Evolutionary conservation across 768 basidiomycete genomes (phyloP), one percentile per base, ranked within the genome.

Genomic region (Postia placenta): DNA sequence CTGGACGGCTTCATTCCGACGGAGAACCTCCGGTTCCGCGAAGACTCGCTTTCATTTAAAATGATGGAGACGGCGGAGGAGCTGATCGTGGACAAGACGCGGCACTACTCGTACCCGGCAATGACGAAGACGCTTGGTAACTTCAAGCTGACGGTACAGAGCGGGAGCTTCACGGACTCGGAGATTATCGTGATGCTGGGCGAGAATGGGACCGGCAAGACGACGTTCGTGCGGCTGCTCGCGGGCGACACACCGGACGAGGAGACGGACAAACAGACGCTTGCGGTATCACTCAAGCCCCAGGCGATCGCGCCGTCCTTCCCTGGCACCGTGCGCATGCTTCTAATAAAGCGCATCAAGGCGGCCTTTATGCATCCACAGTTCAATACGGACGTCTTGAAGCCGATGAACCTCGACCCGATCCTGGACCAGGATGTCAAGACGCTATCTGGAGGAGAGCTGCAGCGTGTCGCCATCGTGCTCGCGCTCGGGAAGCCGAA

Each of bases 111-210:
- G 6, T 99, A 98, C 72, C 96, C 96, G 0, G 57, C 85, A 25
- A 97, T 99, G 96, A 88, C 88, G 54, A 99, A 99, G 73, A 98
- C 96, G 0, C 79, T 97, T 43, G 96, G 96, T 25, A 65, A 64
- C 55, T 99, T 99, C 83, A 97, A 99, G 69, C 81, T 99, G 42
- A 91, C 92, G 43, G 90, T 99, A 47, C 81, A 95, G 59, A 71
- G 68, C 0, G 96, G 96, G 22, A 79, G 79, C 27, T 99, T 98
- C 71, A 94, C 95, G n/a, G 94, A 98, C 64, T 97, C 94, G 2
- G 96, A 99, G 67, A 99, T 99, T 66, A 92, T 99, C 59, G 96
- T 99, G 66, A 90, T 99, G 85, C 74, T 99, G 27, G 96, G 96
- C 53, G 96, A 99, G 78, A 99, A 99, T 68, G 96, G 96, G 43